A percentile compares a stretch with the other conserved stretches of the same genome.
Conservation (phyloP, 78 protist genomes). For the Tieghemostelium lacteum region DNA sequence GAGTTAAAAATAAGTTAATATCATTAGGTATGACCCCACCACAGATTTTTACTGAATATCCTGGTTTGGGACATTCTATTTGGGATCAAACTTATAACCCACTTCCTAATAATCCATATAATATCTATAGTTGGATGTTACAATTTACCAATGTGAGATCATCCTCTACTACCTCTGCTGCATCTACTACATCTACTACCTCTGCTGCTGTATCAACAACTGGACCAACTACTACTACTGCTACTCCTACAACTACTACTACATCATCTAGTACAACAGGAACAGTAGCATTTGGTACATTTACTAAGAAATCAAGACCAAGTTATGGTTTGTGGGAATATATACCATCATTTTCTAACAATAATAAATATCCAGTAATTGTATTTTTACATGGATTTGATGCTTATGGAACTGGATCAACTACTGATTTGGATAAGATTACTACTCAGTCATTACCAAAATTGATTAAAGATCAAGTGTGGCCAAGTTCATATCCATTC, state of each 20-base stretch:
- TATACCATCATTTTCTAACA: slow-evolving; percentile 5
- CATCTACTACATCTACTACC: background rate
- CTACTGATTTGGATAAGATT: too few species aligned
- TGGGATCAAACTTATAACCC: slow-evolving; percentile 2
- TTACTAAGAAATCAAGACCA: background rate
- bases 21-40: too few species aligned
- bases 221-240: background rate
- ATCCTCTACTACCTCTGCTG: background rate
- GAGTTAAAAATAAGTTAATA: too few species aligned
- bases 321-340: slow-evolving; percentile 1
- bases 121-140: background rate
- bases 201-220: background rate
- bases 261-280: background rate
- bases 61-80: background rate
- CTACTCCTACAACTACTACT: background rate
- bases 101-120: background rate
- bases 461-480: background rate
- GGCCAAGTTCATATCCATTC: slow-evolving; percentile 10
- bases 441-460: background rate
- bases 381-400: too few species aligned
- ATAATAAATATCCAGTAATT: slow-evolving; percentile 34
- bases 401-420: too few species aligned
- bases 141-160: background rate
- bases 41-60: too few species aligned
- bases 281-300: background rate